Base-by-base conservation (phyloP, 176 grass and related monocot species). In the Musa troglodytarum region DNA sequence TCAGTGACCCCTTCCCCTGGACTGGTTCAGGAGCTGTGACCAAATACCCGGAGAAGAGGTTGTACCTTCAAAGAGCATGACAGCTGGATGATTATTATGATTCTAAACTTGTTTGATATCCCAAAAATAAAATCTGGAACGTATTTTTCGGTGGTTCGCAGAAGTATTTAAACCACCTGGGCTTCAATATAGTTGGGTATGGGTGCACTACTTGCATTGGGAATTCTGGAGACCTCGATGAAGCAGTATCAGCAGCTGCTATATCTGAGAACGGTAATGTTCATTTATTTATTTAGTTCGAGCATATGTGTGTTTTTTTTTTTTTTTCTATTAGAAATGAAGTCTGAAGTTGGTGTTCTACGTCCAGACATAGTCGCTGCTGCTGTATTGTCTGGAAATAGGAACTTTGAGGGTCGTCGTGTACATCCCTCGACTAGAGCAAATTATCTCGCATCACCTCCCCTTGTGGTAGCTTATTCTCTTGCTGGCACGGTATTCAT, bases 141-240 rank as follows among this genome's bases (percentile, higher is more conserved):
- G 81, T 65, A 72, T 73, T 69, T 75, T 81, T 64, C 91, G 94
- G 95, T 73, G 95, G 84, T 74, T 79, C 94, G 64, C 95, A 92
- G 76, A 91, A 92, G 69, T 99, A 99, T 78, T 82, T 99, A 7
- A 86, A 99, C 81, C 86, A 99, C 76, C 88, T 94, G 70, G 95
- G 95, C 23, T 99, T 99, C 75, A 55, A 92, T 81, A 91, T 99
- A 81, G 90, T 99, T 79, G 95, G 91, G 17, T 99, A 94, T 86
- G 95, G 95, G 68, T 99, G 95, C 82, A 94, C 95, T 63, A 99
- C 95, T 65, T 99, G 95, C 86, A 99, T 99, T 62, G 91, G 95
- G 77, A 99, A 99, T 81, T 99, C 95, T 16, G 91, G 95, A 49
- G 95, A 99, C 56, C 88, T 99, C 84, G 91, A 99, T 82, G 88